Evolutionary conservation across 805 yeast genomes (phyloP), one percentile per base, ranked within the genome.

Genomic region (Saccharomycopsis fermentans): DNA sequence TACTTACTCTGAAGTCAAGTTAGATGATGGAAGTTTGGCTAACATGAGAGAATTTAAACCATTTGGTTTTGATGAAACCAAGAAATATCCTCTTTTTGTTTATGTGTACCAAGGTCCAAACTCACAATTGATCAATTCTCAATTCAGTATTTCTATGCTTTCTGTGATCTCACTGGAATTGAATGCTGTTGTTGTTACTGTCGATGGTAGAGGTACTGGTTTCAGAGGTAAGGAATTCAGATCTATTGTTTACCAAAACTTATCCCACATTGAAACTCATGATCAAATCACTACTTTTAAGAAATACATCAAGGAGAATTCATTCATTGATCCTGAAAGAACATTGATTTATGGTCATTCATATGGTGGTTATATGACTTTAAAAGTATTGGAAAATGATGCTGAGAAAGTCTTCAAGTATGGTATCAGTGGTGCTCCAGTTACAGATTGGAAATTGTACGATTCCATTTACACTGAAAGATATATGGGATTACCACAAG

Each of bases 131-230:
- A 97, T 92, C 6, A 73, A 77, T 50, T 82, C 86, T 62, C 68
- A 73, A 14, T 90, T 82, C 66, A 68, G 79, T 0, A 72, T 86
- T 35, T 76, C 79, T 8, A 91, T 90, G 71, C 86, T 91, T 61
- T 80, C 86, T 32, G 84, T 87, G 11, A 80, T 87, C 47, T 85
- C 96, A 0, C 81, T 96, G 1, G 84, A 84, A 64, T 75, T 87
- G 62, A 78, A 86, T 65, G 89, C 95, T 1, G 80, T 94, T 54
- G 96, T 94, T 8, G 96, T 94, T 0, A 87, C 96, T 0, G 96
- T 94, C 3, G 99, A 94, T 71, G 98, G 98, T 0, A 81, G 99
- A 65, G 99, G 99, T 34, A 94, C 99, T 0, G 98, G 97, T 0
- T 88, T 77, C 70, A 88, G 83, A 72, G 96, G 96, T 14, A 80